phyloP scores from a whole-genome alignment of 805 yeast genomes.

The Lachancea nothofagi region DNA sequence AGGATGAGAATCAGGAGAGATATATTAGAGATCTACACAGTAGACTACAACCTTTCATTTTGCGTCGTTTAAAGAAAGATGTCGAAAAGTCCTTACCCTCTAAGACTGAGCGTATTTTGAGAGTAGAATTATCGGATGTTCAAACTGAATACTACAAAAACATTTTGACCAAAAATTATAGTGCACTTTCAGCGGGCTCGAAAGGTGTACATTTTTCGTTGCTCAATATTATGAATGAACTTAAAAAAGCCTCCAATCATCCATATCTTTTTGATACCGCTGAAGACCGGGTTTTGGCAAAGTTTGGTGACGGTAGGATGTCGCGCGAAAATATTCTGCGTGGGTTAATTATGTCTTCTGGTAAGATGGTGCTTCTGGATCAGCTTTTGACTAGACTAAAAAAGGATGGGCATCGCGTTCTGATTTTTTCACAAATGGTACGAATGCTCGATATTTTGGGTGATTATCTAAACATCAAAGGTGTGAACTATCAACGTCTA shows the following conservation, averaged over 20 bases:
- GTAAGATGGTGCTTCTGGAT: conserved; percentile 95
- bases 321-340: conserved; percentile 76
- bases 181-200: conserved; percentile 83
- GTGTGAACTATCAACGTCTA: conserved; percentile 81
- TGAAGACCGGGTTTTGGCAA: conserved; percentile 71
- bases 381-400: conserved; percentile 76
- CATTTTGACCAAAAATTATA: conserved; percentile 83
- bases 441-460: conserved; percentile 92
- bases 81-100: conserved; percentile 96
- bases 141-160: conserved; percentile 95
- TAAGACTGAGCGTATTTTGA: conserved; percentile 87
- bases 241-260: conserved; percentile 95
- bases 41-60: conserved; percentile 83
- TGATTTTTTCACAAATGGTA: conserved; percentile 96
- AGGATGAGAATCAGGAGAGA: conserved; percentile 78
- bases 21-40: conserved; percentile 82
- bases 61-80: conserved; percentile 91
- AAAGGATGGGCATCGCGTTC: conserved; percentile 93
- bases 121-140: conserved; percentile 91
- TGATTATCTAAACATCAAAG: conserved; percentile 83
- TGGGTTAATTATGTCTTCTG: conserved; percentile 95
- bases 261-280: conserved; percentile 94
- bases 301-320: conserved; percentile 49
- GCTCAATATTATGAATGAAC: conserved; percentile 87
- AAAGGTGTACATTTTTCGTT: conserved; percentile 75